These are phyloP conservation scores for Cenchrus americanus DNA, from an alignment of 176 grass and related monocot genomes.

Conservation along the genomic window DNA sequence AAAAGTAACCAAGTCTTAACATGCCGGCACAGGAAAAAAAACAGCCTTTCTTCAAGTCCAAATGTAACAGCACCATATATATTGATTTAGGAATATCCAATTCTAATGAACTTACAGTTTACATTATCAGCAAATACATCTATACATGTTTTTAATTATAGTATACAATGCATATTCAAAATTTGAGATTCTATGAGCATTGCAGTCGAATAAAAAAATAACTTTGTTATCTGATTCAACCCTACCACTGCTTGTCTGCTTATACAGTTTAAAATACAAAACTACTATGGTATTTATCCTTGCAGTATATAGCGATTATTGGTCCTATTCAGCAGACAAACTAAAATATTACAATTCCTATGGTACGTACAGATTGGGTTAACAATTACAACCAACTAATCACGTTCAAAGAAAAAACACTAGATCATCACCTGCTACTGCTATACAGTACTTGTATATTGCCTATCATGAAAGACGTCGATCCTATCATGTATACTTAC, in stretches of 20 bases:
- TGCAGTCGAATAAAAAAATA: not conserved
- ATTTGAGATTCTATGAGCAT: not conserved
- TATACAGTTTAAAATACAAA: not conserved
- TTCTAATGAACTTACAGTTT: too few species aligned
- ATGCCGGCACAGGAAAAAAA: too few species aligned
- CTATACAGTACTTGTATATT: too few species aligned
- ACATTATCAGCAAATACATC: too few species aligned
- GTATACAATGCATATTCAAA: not conserved
- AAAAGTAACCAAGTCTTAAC: not conserved
- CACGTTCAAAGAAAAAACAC: too few species aligned
- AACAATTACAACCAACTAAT: too few species aligned
- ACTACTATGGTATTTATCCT: not conserved
- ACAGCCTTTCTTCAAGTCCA: too few species aligned
- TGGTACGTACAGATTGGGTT: not conserved
- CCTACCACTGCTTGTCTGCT: not conserved
- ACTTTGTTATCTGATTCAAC: not conserved
- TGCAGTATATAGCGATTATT: not conserved
- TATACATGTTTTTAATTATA: not conserved
- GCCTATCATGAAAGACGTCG: not conserved
- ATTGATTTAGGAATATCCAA: too few species aligned
- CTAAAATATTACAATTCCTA: not conserved
- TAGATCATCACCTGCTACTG: too few species aligned
- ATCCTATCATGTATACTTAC: not conserved
- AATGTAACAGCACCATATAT: not conserved
- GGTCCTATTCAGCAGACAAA: not conserved